Evolutionary conservation across 2,329 filamentous ascomycete species (phyloP).

Genomic region (Coleophoma eucalyptorum): DNA sequence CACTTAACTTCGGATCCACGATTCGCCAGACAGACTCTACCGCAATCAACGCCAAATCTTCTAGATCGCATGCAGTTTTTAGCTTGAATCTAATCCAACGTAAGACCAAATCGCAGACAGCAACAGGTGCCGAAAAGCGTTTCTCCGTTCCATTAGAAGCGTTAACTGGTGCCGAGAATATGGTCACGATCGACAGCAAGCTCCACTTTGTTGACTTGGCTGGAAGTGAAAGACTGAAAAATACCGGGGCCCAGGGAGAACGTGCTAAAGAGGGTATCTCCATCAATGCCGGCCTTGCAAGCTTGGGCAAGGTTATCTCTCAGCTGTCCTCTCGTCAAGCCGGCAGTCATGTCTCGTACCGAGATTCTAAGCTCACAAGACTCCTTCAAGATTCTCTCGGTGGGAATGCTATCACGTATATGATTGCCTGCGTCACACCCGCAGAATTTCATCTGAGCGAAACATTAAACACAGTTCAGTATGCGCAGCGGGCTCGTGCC

Average conservation of each 20-base stretch:
- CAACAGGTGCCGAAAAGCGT: conserved; percentile 70
- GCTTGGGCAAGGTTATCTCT: conserved; percentile 95
- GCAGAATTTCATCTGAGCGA: conserved; percentile 97
- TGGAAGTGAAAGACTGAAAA: conserved; percentile 94
- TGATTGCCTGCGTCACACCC: conserved; percentile 97
- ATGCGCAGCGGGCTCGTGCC: conserved; percentile 89
- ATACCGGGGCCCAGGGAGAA: conserved; percentile 92
- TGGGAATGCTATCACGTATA: conserved; percentile 97
- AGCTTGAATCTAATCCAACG: conserved; percentile 90
- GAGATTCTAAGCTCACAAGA: conserved; percentile 94
- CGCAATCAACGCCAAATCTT: conserved; percentile 96
- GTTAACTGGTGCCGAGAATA: conserved; percentile 63
- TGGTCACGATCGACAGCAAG: conserved; percentile 93
- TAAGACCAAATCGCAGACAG: conserved; percentile 53
- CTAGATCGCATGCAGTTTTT: conserved; percentile 95
- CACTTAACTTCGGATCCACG: conserved; percentile 85
- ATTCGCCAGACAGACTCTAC: conserved; percentile 97
- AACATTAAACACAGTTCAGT: conserved; percentile 95
- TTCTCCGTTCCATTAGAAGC: conserved; percentile 83
- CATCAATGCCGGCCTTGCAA: conserved; percentile 93
- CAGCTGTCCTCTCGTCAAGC: conserved; percentile 88
- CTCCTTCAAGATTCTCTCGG: conserved; percentile 94
- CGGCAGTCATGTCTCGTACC: conserved; percentile 92
- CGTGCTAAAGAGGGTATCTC: conserved; percentile 95
- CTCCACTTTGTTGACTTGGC: conserved; percentile 97